Conservation (phyloP, 257 asterid genomes). For the Leptodermis oblonga region DNA sequence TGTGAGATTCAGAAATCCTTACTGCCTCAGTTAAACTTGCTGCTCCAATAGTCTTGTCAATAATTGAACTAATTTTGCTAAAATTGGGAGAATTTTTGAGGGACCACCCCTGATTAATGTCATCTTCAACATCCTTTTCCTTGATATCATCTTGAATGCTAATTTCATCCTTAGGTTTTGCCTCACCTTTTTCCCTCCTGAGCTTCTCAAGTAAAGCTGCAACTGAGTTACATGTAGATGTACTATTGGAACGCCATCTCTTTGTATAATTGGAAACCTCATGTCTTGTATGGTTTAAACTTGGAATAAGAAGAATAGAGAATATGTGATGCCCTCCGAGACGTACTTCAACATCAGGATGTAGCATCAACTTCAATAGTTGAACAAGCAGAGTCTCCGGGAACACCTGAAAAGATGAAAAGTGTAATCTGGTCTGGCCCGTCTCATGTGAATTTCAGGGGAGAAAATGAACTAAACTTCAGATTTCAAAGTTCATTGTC, state of each 20-base stretch:
- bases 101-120: slow-evolving; percentile 59
- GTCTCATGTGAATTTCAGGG: slow-evolving; percentile 1
- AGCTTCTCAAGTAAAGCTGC: slow-evolving; percentile 91
- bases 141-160: slow-evolving; percentile 48
- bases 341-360: slow-evolving; percentile 85
- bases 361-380: slow-evolving; percentile 79
- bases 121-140: slow-evolving; percentile 55
- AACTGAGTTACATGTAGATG: slow-evolving; percentile 79
- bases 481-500: background rate
- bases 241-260: slow-evolving; percentile 56
- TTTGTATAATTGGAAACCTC: slow-evolving; percentile 53
- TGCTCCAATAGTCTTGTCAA: slow-evolving; percentile 61
- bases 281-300: slow-evolving; percentile 54
- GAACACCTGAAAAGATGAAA: slow-evolving; percentile 53
- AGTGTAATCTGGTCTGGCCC: slow-evolving; percentile 7
- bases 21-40: slow-evolving; percentile 62
- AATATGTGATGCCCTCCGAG: slow-evolving; percentile 92
- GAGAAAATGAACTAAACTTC: background rate
- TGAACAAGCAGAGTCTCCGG: slow-evolving; percentile 85
- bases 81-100: slow-evolving; percentile 71
- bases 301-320: slow-evolving; percentile 75
- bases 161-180: slow-evolving; percentile 35
- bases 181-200: slow-evolving; percentile 61
- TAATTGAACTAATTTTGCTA: slow-evolving; percentile 63
- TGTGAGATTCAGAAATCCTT: slow-evolving; percentile 19